A percentile compares a stretch with the other conserved stretches of the same genome.
Conservation (phyloP, 2,329 filamentous ascomycete genomes). For the Annulohypoxylon truncatum region DNA sequence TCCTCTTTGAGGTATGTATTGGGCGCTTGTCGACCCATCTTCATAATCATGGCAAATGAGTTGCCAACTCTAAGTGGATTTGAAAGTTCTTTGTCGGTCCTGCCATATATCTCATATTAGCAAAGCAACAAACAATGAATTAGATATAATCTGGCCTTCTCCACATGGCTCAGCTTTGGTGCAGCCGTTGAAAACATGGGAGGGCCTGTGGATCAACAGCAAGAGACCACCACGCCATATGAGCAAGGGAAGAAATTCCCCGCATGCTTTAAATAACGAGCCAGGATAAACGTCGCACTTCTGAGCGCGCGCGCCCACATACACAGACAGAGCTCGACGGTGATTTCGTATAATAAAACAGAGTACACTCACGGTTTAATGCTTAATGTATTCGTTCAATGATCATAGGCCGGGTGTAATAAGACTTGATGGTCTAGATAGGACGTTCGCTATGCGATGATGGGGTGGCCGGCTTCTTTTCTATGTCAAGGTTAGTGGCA, state of each 20-base stretch:
- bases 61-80: constrained; percentile 20
- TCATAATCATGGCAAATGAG: constrained; percentile 54
- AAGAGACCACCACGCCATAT: constrained; percentile 27
- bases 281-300: constrained; percentile 32
- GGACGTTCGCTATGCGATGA: constrained; percentile 6
- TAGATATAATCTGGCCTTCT: constrained; percentile 41
- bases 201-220: constrained; percentile 32
- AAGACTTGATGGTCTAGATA: constrained; percentile 3
- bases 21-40: constrained; percentile 59
- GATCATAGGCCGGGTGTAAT: background rate
- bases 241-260: constrained; percentile 24
- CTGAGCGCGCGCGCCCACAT: constrained; percentile 21
- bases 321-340: constrained; percentile 18
- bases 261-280: constrained; percentile 35
- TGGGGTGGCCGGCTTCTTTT: constrained; percentile 27
- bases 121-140: constrained; percentile 43
- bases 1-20: constrained; percentile 58
- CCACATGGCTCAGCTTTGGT: constrained; percentile 43
- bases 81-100: constrained; percentile 22
- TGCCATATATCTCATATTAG: constrained; percentile 33
- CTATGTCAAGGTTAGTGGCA: constrained; percentile 31
- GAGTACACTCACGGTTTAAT: constrained; percentile 25
- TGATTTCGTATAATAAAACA: constrained; percentile 13
- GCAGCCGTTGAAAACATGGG: constrained; percentile 43
- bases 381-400: background rate